Evolutionary conservation across 805 yeast species (phyloP), one percentile per base, ranked within the genome.

Genomic region (Yamadazyma scolyti): DNA sequence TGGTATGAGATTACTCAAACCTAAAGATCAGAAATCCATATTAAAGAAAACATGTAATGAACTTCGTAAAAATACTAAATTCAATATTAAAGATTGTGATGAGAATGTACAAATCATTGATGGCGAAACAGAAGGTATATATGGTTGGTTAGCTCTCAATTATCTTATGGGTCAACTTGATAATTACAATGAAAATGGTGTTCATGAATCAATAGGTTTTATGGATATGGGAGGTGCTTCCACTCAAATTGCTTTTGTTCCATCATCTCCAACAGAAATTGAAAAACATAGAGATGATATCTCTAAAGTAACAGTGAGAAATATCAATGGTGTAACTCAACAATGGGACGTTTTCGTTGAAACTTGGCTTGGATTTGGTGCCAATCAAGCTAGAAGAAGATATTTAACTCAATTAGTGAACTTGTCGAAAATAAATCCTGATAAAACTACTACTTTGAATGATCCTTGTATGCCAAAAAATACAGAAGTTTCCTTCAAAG

Each of bases 201-300:
- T 28, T 3, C 82, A 73, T 45, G 57, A 58, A n/a, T 78, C 95
- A 0, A 80, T 73, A 42, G 98, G 98, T 4, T 90, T 93, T 47
- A 82, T 93, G 90, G 98, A 93, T 56, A 93, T 93, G 98, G 98
- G 98, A 10, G 98, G 98, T 9, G 98, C 98, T 0, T 87, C 96
- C 2, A 87, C 96, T 0, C 98, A 93, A 52, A 75, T 93, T 14
- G 95, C 97, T 6, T 93, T 89, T 68, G 88, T 84, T 6, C 97
- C 97, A 0, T 71, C 78, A 3, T 68, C 71, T 23, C 40, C 48
- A 4, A 64, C 71, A n/a, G 88, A 67, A 42, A 58, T 75, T 33
- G 60, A 65, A 36, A 55, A 53, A 15, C 64, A 63, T 43, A 48
- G 60, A 34, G 42, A 49, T 28, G 56, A 52, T 26, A 53, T 64